phyloP scores from a whole-genome alignment of 306 rosid species.

The Cucurbita argyrosperma region DNA sequence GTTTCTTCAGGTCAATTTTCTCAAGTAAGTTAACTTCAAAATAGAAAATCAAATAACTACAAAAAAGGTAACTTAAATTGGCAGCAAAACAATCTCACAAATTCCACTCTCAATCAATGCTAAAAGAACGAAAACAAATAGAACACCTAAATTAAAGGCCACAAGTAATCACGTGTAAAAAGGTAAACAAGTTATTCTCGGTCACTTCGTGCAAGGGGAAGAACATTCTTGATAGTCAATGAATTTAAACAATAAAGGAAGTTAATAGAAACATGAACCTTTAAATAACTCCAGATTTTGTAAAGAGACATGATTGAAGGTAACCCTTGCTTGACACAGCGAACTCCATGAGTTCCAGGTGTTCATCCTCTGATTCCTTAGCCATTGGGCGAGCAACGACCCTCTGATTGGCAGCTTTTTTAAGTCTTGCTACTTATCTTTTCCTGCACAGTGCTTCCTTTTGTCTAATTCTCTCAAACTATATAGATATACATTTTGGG shows the following conservation, averaged over 20 bases:
- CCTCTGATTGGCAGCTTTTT: conserved; percentile 49
- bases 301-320: conserved; percentile 42
- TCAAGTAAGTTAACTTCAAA: background rate
- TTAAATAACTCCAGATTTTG: conserved; percentile 45
- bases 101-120: background rate
- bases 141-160: background rate
- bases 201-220: background rate
- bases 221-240: background rate
- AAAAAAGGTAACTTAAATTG: background rate
- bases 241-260: background rate
- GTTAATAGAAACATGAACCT: conserved; percentile 24
- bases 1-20: background rate
- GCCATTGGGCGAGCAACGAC: conserved; percentile 56
- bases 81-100: background rate
- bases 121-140: background rate
- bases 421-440: conserved; percentile 60
- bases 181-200: background rate
- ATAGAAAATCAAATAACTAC: no score
- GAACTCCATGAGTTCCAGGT: conserved; percentile 62
- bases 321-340: conserved; percentile 51
- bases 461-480: conserved; percentile 63
- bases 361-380: conserved; percentile 75
- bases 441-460: conserved; percentile 53
- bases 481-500: conserved; percentile 4
- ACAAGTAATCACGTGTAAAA: background rate